phyloP scores from a whole-genome alignment of 768 basidiomycete species.

The Lenzites betulinus region DNA sequence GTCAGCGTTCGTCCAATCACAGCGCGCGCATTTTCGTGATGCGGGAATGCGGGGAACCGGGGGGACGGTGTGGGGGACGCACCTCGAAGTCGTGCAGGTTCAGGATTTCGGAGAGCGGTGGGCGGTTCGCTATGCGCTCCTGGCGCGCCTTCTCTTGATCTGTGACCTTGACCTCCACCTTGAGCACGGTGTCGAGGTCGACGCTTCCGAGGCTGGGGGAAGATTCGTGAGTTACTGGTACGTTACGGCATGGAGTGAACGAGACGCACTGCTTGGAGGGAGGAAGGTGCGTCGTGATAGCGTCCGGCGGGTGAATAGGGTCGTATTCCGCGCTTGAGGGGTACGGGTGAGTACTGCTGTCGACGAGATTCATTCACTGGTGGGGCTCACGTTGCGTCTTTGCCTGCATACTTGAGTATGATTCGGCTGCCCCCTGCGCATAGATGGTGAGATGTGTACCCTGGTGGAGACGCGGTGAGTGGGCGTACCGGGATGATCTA shows the following conservation, averaged over 20 bases:
- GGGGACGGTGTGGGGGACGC: constrained; percentile 5
- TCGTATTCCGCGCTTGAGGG: constrained; percentile 61
- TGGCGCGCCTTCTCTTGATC: constrained; percentile 66
- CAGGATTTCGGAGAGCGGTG: constrained; percentile 77
- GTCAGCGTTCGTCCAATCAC: constrained; percentile 5
- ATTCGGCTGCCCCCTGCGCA: constrained; percentile 49
- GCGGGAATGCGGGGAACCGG: background rate
- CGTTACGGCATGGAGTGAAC: background rate
- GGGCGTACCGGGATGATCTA: constrained; percentile 9
- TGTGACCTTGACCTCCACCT: constrained; percentile 59
- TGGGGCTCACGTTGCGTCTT: constrained; percentile 43
- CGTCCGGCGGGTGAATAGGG: constrained; percentile 86
- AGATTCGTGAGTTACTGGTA: background rate
- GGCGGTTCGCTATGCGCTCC: constrained; percentile 59
- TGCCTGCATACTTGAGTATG: constrained; percentile 56
- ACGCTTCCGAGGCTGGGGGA: constrained; percentile 61
- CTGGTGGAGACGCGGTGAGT: background rate
- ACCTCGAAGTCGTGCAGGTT: constrained; percentile 96
- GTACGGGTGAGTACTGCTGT: background rate
- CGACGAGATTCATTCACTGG: too few relatives aligned
- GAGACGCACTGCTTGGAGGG: constrained; percentile 78
- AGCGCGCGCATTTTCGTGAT: background rate
- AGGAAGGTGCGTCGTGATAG: constrained; percentile 73
- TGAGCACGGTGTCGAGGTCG: constrained; percentile 64
- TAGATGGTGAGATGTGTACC: background rate